Percentiles rank a stretch among this genome's conserved stretches.
These are phyloP conservation scores for Hymenoscyphus linearis DNA, from an alignment of 2,329 filamentous ascomycete species.

Conservation along the genomic window DNA sequence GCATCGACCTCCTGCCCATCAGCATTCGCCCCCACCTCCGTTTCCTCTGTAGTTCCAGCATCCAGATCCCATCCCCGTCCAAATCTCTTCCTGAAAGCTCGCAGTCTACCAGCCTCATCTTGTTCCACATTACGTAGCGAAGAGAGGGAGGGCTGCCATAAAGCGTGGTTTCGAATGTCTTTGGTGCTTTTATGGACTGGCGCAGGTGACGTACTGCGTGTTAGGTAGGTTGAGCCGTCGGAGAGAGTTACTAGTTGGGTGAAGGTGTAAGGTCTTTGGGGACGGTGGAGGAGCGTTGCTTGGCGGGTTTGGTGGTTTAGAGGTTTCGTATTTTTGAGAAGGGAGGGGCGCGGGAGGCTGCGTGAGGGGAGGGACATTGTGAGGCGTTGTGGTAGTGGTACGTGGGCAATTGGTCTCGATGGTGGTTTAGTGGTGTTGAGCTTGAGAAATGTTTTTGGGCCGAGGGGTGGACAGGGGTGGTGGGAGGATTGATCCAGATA, in stretches of 20 bases:
- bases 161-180: constrained; percentile 80
- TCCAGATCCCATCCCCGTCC: constrained; percentile 75
- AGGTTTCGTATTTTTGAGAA: constrained; percentile 1
- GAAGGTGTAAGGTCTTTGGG: constrained; percentile 91
- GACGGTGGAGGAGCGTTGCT: constrained; percentile 79
- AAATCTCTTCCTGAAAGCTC: constrained; percentile 79
- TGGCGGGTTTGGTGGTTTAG: constrained; percentile 45
- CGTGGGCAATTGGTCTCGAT: background rate
- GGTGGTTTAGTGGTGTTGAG: background rate
- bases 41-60: constrained; percentile 29
- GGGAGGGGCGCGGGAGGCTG: constrained; percentile 18
- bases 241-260: constrained; percentile 91
- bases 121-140: constrained; percentile 84
- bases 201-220: constrained; percentile 69
- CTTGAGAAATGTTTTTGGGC: constrained; percentile 6
- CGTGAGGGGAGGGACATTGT: constrained; percentile 15
- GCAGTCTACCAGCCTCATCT: constrained; percentile 87
- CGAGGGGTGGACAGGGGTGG: constrained; percentile 4
- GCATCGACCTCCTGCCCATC: constrained; percentile 5
- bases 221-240: constrained; percentile 80
- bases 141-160: constrained; percentile 86
- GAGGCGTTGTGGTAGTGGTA: background rate
- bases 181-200: constrained; percentile 59
- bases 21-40: constrained; percentile 26
- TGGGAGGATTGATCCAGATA: background rate